Evolutionary conservation across 2,329 filamentous ascomycete genomes (phyloP).

Genomic region (Penicillium sp.): DNA sequence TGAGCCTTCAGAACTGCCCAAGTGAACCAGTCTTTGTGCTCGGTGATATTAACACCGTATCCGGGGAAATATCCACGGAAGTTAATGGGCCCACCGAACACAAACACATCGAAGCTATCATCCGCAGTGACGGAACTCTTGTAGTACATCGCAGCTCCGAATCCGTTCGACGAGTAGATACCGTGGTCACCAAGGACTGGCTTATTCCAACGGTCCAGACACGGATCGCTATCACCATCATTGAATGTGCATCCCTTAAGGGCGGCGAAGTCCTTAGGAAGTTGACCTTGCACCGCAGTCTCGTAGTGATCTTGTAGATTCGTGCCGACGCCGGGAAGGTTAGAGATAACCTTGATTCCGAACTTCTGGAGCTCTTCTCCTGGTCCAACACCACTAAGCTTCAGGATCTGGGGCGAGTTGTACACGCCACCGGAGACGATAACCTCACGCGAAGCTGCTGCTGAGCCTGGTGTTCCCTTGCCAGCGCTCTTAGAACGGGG

Average conservation of each 20-base stretch:
- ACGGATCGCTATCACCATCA: slow-evolving; percentile 36
- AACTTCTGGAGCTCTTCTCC: slow-evolving; percentile 51
- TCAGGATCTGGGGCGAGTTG: slow-evolving; percentile 64
- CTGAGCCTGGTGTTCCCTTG: slow-evolving; percentile 41
- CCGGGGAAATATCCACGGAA: slow-evolving; percentile 53
- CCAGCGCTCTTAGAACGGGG: slow-evolving; percentile 30
- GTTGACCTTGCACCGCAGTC: slow-evolving; percentile 21
- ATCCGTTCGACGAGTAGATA: slow-evolving; percentile 51
- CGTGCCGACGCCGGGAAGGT: slow-evolving; percentile 62
- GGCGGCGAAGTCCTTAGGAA: slow-evolving; percentile 44
- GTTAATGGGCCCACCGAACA: slow-evolving; percentile 56
- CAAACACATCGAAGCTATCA: slow-evolving; percentile 53
- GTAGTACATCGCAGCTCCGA: slow-evolving; percentile 50
- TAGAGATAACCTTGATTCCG: slow-evolving; percentile 53
- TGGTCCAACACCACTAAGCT: slow-evolving; percentile 64
- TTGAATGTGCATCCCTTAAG: slow-evolving; percentile 36
- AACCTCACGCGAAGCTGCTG: slow-evolving; percentile 46
- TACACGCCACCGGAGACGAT: slow-evolving; percentile 55
- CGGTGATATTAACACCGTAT: slow-evolving; percentile 45
- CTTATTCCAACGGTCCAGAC: slow-evolving; percentile 45
- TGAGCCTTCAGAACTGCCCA: slow-evolving; percentile 60
- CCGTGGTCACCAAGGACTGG: slow-evolving; percentile 39
- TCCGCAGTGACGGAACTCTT: slow-evolving; percentile 38
- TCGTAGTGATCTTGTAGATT: slow-evolving; percentile 61
- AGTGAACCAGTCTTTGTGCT: slow-evolving; percentile 42